phyloP scores from a whole-genome alignment of 2,329 filamentous ascomycete genomes.

The Apiospora rasikravindrae region DNA sequence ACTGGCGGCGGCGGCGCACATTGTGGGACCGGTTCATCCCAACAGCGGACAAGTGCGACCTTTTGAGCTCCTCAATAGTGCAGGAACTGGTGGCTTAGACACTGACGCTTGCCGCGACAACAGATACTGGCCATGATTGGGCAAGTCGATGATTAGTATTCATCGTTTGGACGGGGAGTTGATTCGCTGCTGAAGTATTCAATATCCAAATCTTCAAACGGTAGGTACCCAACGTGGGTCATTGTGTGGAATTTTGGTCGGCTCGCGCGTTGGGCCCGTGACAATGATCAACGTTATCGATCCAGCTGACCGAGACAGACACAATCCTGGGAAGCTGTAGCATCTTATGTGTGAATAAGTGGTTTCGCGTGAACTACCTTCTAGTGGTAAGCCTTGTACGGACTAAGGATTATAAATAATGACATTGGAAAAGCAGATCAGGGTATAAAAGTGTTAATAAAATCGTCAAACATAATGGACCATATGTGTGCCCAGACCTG shows the following conservation, averaged over 20 bases:
- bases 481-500: not conserved
- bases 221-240: not conserved
- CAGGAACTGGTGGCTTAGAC: not conserved
- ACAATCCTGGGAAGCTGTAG: not conserved
- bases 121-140: not conserved
- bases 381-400: not conserved
- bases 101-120: not conserved
- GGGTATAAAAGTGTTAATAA: slow-evolving; percentile 2
- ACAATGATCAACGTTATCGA: not conserved
- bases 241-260: not conserved
- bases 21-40: not conserved
- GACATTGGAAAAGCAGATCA: not conserved
- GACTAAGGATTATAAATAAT: not conserved
- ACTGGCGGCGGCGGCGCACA: not conserved
- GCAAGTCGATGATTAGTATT: not conserved
- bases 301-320: not conserved
- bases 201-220: not conserved
- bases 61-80: not conserved
- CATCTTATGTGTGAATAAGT: not conserved
- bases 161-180: not conserved
- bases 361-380: not conserved
- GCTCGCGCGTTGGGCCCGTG: not conserved
- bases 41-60: slow-evolving; percentile 1
- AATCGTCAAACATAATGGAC: not conserved
- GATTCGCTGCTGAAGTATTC: not conserved